phyloP scores from a whole-genome alignment of 768 basidiomycete genomes.

The Termitomyces sp. region DNA sequence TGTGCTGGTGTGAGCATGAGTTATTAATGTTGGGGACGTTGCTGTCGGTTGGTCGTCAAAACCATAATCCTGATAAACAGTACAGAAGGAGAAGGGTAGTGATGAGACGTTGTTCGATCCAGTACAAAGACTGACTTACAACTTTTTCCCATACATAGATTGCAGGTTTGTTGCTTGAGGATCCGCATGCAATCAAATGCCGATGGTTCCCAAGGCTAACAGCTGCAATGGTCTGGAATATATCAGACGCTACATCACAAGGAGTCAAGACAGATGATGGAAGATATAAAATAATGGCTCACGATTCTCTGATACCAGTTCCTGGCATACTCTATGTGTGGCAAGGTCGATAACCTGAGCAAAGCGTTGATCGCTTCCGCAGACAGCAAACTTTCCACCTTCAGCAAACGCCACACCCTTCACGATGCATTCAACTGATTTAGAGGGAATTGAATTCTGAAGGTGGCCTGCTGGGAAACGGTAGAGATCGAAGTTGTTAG shows the following conservation, averaged over 20 bases:
- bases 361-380: constrained; percentile 3
- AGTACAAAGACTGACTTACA: too few relatives aligned
- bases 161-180: background rate
- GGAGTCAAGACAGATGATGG: too few relatives aligned
- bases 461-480: background rate
- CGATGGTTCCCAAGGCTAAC: background rate
- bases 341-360: constrained; percentile 1
- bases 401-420: constrained; percentile 9
- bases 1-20: too few relatives aligned
- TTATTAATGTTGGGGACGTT: too few relatives aligned
- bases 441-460: background rate
- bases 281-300: too few relatives aligned
- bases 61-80: too few relatives aligned
- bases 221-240: constrained; percentile 3
- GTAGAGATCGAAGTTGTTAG: constrained; percentile 2
- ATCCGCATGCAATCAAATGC: constrained; percentile 3
- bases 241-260: too few relatives aligned
- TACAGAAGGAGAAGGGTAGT: too few relatives aligned
- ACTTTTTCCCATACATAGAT: constrained; percentile 3
- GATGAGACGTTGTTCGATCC: too few relatives aligned
- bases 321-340: background rate
- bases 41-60: too few relatives aligned
- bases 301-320: background rate
- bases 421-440: background rate
- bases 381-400: constrained; percentile 6